phyloP scores from a whole-genome alignment of 164 flowering plant genomes.

The Berberis vulgaris region DNA sequence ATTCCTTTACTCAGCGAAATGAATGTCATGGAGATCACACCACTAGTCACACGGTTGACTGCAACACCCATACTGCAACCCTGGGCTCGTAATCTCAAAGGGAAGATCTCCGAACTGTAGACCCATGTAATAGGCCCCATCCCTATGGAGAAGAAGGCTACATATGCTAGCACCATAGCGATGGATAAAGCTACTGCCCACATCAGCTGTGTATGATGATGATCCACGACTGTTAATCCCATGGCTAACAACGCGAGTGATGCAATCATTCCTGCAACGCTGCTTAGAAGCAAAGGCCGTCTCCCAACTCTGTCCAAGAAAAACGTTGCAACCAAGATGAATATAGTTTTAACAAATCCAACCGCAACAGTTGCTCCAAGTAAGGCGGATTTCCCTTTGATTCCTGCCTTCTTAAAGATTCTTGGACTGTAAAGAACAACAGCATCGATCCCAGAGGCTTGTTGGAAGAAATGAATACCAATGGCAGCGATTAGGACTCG shows the following conservation, averaged over 20 bases:
- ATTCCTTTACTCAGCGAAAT: slow-evolving; percentile 39
- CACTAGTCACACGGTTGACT: slow-evolving; percentile 49
- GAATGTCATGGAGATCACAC: slow-evolving; percentile 48
- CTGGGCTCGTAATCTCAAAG: slow-evolving; percentile 51
- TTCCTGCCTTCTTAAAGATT: slow-evolving; percentile 61
- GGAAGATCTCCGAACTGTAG: slow-evolving; percentile 66
- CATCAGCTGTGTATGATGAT: not conserved
- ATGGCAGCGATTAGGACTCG: slow-evolving; percentile 46
- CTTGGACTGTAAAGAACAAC: slow-evolving; percentile 64
- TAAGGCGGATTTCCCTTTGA: slow-evolving; percentile 14
- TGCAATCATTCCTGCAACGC: not conserved
- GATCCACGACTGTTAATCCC: not conserved
- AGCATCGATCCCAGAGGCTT: slow-evolving; percentile 60
- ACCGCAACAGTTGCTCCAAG: slow-evolving; percentile 58
- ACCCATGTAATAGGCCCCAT: slow-evolving; percentile 17
- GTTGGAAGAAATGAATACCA: slow-evolving; percentile 76
- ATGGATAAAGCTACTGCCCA: not conserved
- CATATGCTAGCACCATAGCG: not conserved
- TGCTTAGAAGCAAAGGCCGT: not conserved
- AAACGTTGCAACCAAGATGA: not conserved
- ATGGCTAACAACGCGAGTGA: not conserved
- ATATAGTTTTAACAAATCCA: not conserved
- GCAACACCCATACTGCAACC: slow-evolving; percentile 47
- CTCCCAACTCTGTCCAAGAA: not conserved
- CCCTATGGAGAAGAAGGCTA: not conserved